Evolutionary conservation across 2,329 filamentous ascomycete genomes (phyloP).

Genomic region (Harringtonia aguacate): DNA sequence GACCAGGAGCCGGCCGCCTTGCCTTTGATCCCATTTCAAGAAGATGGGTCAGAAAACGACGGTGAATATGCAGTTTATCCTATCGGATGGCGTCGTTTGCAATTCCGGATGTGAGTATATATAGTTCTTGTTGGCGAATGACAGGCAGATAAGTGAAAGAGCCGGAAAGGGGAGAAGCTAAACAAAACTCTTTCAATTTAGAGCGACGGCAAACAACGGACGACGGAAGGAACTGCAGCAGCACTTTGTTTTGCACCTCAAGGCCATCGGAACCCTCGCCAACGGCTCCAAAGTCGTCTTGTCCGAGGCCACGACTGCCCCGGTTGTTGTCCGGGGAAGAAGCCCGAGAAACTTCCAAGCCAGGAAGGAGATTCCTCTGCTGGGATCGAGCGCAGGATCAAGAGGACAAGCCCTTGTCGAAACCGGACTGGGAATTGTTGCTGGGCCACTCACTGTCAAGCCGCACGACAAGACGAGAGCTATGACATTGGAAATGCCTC

Average conservation of each 20-base stretch:
- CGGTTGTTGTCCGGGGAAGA: constrained; percentile 86
- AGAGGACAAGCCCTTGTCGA: constrained; percentile 66
- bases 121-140: background rate
- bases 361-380: constrained; percentile 81
- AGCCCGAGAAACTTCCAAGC: constrained; percentile 94
- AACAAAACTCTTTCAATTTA: constrained; percentile 15
- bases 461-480: constrained; percentile 43
- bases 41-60: constrained; percentile 47
- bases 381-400: constrained; percentile 65
- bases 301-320: constrained; percentile 75
- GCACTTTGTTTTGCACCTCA: constrained; percentile 84
- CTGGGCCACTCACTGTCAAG: constrained; percentile 43
- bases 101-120: constrained; percentile 65
- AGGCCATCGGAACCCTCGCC: constrained; percentile 71
- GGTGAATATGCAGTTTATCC: constrained; percentile 84
- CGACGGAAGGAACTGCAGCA: constrained; percentile 91
- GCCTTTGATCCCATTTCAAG: constrained; percentile 57
- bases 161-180: background rate
- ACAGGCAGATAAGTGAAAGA: background rate
- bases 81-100: constrained; percentile 85
- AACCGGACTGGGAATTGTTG: constrained; percentile 49
- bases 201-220: constrained; percentile 93
- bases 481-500: constrained; percentile 43
- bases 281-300: constrained; percentile 75
- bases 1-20: constrained; percentile 84